A percentile compares a stretch with the other conserved stretches of the same genome.
phyloP scores from a whole-genome alignment of 192 early-diverging fungal species.

The Linderina pennispora region DNA sequence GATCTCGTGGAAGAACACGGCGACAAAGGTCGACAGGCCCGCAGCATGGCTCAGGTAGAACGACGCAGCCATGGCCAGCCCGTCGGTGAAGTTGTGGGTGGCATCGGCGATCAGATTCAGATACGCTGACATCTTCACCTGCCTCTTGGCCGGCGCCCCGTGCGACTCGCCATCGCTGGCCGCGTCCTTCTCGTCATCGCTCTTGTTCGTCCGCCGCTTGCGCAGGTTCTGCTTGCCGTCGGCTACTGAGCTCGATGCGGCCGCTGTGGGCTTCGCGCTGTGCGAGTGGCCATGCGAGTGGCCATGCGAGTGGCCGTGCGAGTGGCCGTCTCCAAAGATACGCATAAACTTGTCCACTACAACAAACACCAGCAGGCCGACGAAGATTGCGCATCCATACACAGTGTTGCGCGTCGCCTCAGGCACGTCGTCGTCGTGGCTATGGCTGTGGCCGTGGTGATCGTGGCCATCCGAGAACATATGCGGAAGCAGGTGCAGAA shows the following conservation, averaged over 20 bases:
- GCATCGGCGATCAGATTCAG: conserved; percentile 78
- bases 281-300: conserved; percentile 40
- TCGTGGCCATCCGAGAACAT: conserved; percentile 55
- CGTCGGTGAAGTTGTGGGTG: conserved; percentile 84
- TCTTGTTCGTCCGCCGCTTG: conserved; percentile 23
- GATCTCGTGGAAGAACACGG: conserved; percentile 86
- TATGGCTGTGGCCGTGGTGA: conserved; percentile 34
- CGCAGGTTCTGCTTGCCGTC: conserved; percentile 29
- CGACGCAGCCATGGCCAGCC: conserved; percentile 76
- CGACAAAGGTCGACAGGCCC: conserved; percentile 79
- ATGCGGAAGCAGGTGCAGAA: conserved; percentile 77
- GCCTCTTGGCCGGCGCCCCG: conserved; percentile 15
- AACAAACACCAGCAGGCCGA: conserved; percentile 70
- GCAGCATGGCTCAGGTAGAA: conserved; percentile 76
- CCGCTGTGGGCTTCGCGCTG: conserved; percentile 4
- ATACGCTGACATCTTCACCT: conserved; percentile 66
- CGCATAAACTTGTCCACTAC: conserved; percentile 81
- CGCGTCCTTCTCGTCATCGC: conserved; percentile 39
- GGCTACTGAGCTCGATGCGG: conserved; percentile 4
- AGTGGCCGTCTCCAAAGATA: conserved; percentile 59
- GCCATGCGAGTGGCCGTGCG: conserved; percentile 48
- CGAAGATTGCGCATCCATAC: conserved; percentile 69
- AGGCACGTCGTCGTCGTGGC: conserved; percentile 21
- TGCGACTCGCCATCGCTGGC: conserved; percentile 7
- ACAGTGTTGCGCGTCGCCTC: conserved; percentile 52